A percentile compares a stretch with the other conserved stretches of the same genome.
These are phyloP conservation scores for Leccinum griseonigrum DNA, from an alignment of 1,284 basidiomycete species.

Conservation along the genomic window DNA sequence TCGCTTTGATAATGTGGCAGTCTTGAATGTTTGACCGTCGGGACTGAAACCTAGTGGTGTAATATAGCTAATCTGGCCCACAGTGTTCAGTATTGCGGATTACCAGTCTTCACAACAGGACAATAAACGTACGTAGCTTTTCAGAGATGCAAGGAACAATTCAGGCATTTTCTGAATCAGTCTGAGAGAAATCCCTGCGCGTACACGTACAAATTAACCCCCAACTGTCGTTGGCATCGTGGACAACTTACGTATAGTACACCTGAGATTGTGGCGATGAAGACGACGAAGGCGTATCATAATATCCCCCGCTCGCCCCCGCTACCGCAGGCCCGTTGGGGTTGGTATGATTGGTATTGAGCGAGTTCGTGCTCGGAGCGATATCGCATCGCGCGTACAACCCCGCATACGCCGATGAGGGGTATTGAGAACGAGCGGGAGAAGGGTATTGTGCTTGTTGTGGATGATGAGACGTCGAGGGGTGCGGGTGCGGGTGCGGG, in stretches of 20 bases:
- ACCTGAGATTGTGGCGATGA: conserved; percentile 25
- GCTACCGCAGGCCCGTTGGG: conserved; percentile 12
- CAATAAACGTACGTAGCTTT: neutral
- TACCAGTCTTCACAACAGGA: neutral
- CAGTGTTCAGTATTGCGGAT: neutral
- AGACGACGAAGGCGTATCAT: conserved; percentile 23
- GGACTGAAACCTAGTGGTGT: neutral
- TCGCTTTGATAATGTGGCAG: neutral
- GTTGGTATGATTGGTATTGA: conserved; percentile 9
- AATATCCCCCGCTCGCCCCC: conserved; percentile 22
- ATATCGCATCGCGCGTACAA: conserved; percentile 27
- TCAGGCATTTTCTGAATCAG: neutral
- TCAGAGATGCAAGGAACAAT: neutral
- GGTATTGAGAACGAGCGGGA: conserved; percentile 28
- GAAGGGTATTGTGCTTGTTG: conserved; percentile 32
- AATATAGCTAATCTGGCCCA: neutral
- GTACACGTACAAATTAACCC: conserved; percentile 15
- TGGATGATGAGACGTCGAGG: conserved; percentile 29
- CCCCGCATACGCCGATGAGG: conserved; percentile 21
- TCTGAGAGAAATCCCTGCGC: neutral
- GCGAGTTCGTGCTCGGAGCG: conserved; percentile 11
- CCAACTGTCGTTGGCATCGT: neutral
- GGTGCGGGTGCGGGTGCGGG: no score
- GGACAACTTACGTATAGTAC: conserved; percentile 17
- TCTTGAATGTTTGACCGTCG: neutral